phyloP scores from a whole-genome alignment of 2,329 filamentous ascomycete species.

The Cercospora canescens region DNA sequence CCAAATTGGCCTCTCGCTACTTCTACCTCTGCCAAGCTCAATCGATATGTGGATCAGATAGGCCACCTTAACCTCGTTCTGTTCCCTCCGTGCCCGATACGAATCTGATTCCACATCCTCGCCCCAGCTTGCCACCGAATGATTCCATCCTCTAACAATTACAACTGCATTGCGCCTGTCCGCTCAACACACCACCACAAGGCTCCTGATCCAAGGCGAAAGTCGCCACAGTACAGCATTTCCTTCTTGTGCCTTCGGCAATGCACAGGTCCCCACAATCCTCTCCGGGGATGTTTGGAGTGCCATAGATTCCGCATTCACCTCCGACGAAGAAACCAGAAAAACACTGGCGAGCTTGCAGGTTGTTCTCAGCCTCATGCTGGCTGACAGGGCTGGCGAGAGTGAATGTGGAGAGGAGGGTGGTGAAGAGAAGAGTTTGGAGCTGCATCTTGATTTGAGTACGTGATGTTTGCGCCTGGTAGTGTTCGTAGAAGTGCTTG shows the following conservation, averaged over 20 bases:
- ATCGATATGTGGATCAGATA: too few species aligned
- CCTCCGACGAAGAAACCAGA: neutral
- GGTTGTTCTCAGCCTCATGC: neutral
- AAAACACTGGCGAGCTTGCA: neutral
- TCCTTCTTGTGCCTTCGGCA: neutral
- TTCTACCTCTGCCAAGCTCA: too few species aligned
- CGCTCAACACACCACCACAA: neutral
- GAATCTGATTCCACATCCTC: too few species aligned
- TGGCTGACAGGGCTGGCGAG: neutral
- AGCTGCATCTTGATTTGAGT: neutral
- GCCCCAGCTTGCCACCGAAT: too few species aligned
- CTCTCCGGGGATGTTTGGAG: neutral
- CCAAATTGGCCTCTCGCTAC: too few species aligned
- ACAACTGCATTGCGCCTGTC: neutral
- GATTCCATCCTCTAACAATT: neutral
- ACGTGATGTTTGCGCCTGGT: neutral
- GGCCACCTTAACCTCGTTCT: too few species aligned
- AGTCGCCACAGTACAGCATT: neutral
- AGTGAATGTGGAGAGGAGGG: neutral
- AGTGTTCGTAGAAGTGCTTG: neutral
- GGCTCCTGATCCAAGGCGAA: neutral
- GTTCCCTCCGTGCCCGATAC: too few species aligned
- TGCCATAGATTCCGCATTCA: neutral
- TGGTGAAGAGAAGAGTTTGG: neutral
- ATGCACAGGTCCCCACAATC: neutral